Evolutionary conservation across 108 stramenopile species (phyloP), one percentile per base, ranked within the genome.

Genomic region (Cylindrotheca closterium): DNA sequence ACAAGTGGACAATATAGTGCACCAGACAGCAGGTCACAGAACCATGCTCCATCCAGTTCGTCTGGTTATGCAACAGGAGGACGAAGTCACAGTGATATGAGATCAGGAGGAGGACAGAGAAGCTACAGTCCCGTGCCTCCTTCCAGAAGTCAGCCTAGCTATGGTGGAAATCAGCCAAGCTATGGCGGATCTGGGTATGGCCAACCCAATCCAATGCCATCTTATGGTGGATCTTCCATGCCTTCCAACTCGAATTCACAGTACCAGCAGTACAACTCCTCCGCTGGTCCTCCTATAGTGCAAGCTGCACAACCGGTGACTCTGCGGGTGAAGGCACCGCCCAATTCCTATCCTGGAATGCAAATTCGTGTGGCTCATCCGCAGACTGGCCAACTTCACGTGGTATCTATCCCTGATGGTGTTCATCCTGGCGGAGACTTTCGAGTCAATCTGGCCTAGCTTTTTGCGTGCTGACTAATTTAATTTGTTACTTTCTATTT

Each of bases 301-400:
- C 45, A 22, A 46, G 12, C 17, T 3, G 23, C 10, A 21, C 27
- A 26, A 55, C 30, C 67, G 22, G 66, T 73, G 4, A 56, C 70
- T 37, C 77, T 82, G 67, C 77, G 81, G 19, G 81, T 87, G 5
- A 75, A 83, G 54, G 78, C 72, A 19, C 88, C 84, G n/a, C 69
- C 74, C 1, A 80, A 77, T 47, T 61, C 77, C n/a, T 55, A 60
- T 24, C 58, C 84, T 29, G 88, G 88, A 25, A 69, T 74, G 84
- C 84, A 81, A 33, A 33, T 89, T 24, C 77, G 79, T 55, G 65
- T 89, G 7, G 51, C 65, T 34, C 71, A 89, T 70, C 88, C 88
- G 24, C 47, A 63, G n/a, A 86, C 80, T 7, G 77, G 80, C 2
- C 75, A 83, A 27, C 55, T 63, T 42, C 34, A 78, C 49, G 49